Evolutionary conservation across 192 early-diverging fungal species (phyloP), one percentile per base, ranked within the genome.

Genomic region (Coemansia umbellata): DNA sequence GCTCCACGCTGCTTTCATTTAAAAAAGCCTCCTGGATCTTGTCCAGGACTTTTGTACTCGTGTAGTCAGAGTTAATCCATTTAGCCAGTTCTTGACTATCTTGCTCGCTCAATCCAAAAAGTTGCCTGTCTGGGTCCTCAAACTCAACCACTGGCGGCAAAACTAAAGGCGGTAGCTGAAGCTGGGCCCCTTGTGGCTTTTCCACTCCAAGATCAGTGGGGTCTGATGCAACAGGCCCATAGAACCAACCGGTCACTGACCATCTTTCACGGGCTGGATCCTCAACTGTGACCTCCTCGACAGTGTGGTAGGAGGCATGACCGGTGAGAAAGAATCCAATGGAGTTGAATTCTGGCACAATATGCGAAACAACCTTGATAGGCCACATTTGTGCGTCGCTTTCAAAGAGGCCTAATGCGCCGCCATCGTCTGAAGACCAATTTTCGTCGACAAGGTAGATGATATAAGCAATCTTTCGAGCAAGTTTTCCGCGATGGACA

Each of bases 231-330:
- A 37, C 59, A 0, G 82, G 78, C 0, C 84, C 84, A 48, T 86
- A 81, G 66, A 86, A 80, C 84, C 84, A 86, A 2, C 84, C 84
- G 5, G 82, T 82, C 15, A 86, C 82, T 0, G 84, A 86, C 52
- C 80, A 72, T 9, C 84, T 66, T 17, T 67, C 75, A 42, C 78
- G 69, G 30, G 50, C 37, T 3, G 36, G 31, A 13, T 65, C 58
- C 18, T 50, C 22, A 2, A 81, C 78, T 42, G 81, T 79, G 10
- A 83, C 73, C 22, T 84, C 84, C 52, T 86, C 81, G 13, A 73
- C 69, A 0, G 69, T 73, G 27, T 86, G 84, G 31, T 67, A 86
- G 4, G 84, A 86, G 3, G 70, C 68, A 24, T 78, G 76, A 0
- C 78, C 81, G 18, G 81, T 59, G 23, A 78, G 74, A 50, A 86